A percentile compares a stretch with the other conserved stretches of the same genome.
Evolutionary conservation across 2,329 filamentous ascomycete genomes (phyloP).

Genomic region (Penicillium polonicum): DNA sequence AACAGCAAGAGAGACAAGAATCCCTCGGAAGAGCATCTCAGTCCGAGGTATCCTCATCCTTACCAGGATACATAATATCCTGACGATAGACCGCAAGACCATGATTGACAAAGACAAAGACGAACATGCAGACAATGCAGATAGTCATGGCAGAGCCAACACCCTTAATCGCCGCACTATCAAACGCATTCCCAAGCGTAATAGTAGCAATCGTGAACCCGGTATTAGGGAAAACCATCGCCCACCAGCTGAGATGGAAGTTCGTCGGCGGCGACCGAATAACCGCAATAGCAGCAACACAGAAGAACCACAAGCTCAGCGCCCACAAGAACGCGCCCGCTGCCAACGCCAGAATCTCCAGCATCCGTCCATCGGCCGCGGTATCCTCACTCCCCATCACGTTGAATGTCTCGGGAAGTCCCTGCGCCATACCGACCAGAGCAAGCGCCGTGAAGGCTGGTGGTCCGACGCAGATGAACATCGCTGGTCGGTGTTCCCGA

Average conservation of each 20-base stretch:
- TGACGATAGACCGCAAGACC: conserved; percentile 51
- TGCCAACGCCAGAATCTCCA: conserved; percentile 50
- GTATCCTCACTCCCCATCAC: conserved; percentile 42
- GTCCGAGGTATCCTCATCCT: conserved; percentile 55
- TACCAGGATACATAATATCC: conserved; percentile 59
- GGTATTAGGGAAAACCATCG: conserved; percentile 66
- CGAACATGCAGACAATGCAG: conserved; percentile 55
- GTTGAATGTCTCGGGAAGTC: conserved; percentile 49
- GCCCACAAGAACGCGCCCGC: conserved; percentile 64
- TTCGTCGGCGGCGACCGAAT: conserved; percentile 43
- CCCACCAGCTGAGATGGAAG: conserved; percentile 60
- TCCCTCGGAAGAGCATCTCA: conserved; percentile 10
- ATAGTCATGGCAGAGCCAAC: conserved; percentile 58
- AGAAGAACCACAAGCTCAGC: conserved; percentile 58
- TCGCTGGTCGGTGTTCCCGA: conserved; percentile 64
- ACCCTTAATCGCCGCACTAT: conserved; percentile 54
- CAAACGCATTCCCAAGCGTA: conserved; percentile 54
- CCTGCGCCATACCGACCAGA: conserved; percentile 65
- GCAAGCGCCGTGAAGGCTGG: conserved; percentile 70
- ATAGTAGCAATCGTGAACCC: conserved; percentile 62
- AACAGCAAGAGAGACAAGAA: background rate
- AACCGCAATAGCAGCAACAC: conserved; percentile 51
- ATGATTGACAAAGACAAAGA: conserved; percentile 53
- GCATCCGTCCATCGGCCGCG: conserved; percentile 35
- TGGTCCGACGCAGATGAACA: conserved; percentile 76